A percentile compares a stretch with the other conserved stretches of the same genome.
Conservation (phyloP, 2,329 filamentous ascomycete genomes). For the Monilinia polystroma region DNA sequence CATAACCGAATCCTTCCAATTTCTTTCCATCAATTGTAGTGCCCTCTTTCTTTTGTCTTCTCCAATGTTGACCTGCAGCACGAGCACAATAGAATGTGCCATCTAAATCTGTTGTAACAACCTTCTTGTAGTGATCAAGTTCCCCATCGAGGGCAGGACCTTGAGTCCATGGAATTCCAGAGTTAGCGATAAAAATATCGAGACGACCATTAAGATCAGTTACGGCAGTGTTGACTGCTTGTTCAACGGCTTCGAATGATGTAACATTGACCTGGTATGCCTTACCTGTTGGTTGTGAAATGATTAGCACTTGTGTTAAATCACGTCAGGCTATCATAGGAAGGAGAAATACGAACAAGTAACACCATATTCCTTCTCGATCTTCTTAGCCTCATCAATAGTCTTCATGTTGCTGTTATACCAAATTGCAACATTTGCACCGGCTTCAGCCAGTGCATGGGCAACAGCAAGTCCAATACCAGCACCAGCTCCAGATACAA, state of each 20-base stretch:
- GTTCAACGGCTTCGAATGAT: constrained; percentile 44
- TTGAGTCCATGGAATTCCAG: constrained; percentile 70
- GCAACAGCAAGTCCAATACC: constrained; percentile 50
- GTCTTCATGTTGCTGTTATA: constrained; percentile 67
- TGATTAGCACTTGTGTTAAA: constrained; percentile 7
- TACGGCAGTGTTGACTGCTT: constrained; percentile 51
- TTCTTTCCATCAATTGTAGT: constrained; percentile 61
- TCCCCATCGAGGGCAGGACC: constrained; percentile 65
- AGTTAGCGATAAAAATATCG: constrained; percentile 78
- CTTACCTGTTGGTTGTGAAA: constrained; percentile 46
- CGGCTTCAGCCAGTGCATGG: constrained; percentile 46
- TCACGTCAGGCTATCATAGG: too few relatives aligned
- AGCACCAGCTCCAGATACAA: constrained; percentile 48
- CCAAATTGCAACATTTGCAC: constrained; percentile 50
- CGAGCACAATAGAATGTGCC: constrained; percentile 76
- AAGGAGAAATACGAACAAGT: constrained; percentile 52
- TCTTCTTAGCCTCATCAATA: constrained; percentile 58
- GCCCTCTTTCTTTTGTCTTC: constrained; percentile 66
- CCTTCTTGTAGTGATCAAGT: constrained; percentile 62
- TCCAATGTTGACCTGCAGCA: constrained; percentile 67
- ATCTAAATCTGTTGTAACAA: constrained; percentile 71
- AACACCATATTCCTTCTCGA: constrained; percentile 65
- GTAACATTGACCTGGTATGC: constrained; percentile 63
- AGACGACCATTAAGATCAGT: constrained; percentile 70
- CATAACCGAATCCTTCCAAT: constrained; percentile 17